phyloP scores from a whole-genome alignment of 1,284 basidiomycete genomes.

The Amylostereum chailletii region DNA sequence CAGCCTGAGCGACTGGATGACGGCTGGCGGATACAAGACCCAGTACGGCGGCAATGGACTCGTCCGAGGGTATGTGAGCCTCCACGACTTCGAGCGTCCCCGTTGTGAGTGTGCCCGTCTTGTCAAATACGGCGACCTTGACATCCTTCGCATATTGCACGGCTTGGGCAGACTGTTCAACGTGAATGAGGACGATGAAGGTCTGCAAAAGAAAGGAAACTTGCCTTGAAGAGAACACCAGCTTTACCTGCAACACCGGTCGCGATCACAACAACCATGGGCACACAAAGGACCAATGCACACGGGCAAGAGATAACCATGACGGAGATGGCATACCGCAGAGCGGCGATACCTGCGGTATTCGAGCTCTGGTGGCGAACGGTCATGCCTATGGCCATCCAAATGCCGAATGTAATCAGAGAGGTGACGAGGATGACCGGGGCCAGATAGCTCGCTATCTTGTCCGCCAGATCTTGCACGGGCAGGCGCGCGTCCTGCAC shows the following conservation, averaged over 20 bases:
- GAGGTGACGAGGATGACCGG: slow-evolving; percentile 24
- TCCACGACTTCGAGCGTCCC: slow-evolving; percentile 25
- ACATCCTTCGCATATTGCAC: slow-evolving; percentile 23
- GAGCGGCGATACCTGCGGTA: slow-evolving; percentile 22
- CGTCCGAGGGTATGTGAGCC: slow-evolving; percentile 16
- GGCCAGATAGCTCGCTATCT: slow-evolving; percentile 25
- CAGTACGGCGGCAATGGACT: slow-evolving; percentile 6
- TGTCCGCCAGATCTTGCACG: slow-evolving; percentile 31
- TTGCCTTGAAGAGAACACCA: slow-evolving; percentile 25
- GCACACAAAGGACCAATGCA: slow-evolving; percentile 29
- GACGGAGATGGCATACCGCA: slow-evolving; percentile 33
- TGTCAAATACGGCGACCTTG: slow-evolving; percentile 33
- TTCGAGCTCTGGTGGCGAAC: slow-evolving; percentile 20
- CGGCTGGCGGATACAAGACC: slow-evolving; percentile 14
- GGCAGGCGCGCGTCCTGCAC: slow-evolving; percentile 28
- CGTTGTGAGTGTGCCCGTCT: slow-evolving; percentile 36
- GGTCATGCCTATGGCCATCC: slow-evolving; percentile 26
- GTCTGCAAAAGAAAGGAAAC: no score
- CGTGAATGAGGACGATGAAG: no score
- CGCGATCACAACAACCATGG: slow-evolving; percentile 28
- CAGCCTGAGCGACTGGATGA: slow-evolving; percentile 23
- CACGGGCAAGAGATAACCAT: slow-evolving; percentile 36
- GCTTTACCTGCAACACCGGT: slow-evolving; percentile 24
- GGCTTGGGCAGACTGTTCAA: slow-evolving; percentile 15
- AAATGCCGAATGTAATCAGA: slow-evolving; percentile 26